Conservation (phyloP, 345 rosid genomes). For the Lenwebbia sp. region DNA sequence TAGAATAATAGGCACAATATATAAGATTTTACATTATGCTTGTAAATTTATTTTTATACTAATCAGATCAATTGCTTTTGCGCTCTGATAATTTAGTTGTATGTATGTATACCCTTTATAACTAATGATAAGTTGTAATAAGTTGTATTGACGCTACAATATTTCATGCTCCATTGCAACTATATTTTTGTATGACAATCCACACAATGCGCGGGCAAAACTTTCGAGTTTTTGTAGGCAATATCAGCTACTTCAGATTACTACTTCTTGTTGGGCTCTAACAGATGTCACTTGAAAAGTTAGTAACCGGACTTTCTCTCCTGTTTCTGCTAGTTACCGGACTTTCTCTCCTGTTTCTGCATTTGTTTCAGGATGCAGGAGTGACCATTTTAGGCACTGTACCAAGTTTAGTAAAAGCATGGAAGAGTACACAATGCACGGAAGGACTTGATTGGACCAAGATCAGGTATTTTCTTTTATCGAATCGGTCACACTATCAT, state of each 20-base stretch:
- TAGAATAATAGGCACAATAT: no score
- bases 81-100: no score
- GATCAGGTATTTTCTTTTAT: constrained; percentile 33
- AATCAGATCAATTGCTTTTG: no score
- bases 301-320: neutral
- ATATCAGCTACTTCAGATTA: neutral
- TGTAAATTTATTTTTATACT: no score
- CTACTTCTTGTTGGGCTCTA: neutral
- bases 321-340: neutral
- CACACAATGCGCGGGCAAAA: neutral
- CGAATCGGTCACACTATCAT: neutral
- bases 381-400: constrained; percentile 82
- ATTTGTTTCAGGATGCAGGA: constrained; percentile 59
- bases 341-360: neutral
- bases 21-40: no score
- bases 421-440: constrained; percentile 65
- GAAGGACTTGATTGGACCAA: constrained; percentile 72
- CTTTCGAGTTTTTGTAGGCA: neutral
- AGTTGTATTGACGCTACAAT: neutral
- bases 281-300: neutral
- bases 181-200: neutral
- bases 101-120: no score
- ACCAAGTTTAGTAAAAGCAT: constrained; percentile 80
- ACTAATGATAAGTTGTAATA: neutral
- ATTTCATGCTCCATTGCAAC: neutral